Conservation (phyloP, 352 stramenopile species). For the Phytophthora melonis region DNA sequence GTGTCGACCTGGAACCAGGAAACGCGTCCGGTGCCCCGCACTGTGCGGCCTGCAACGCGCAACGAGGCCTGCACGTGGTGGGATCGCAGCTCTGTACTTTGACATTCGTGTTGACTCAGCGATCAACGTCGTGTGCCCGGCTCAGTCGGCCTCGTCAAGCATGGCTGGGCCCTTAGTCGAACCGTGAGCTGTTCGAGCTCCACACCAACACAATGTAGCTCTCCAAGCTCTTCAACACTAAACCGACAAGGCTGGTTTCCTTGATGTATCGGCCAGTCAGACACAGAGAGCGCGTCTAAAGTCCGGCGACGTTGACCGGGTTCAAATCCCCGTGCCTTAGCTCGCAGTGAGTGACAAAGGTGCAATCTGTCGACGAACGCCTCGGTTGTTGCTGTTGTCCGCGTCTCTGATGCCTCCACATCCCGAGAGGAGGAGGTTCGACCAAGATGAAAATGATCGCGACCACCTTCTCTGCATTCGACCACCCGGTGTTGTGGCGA, state of each 20-base stretch:
- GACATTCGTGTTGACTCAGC: slow-evolving; percentile 4
- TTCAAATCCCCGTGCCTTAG: slow-evolving; percentile 6
- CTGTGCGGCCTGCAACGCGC: slow-evolving; percentile 2
- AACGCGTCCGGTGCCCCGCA: slow-evolving; percentile 8
- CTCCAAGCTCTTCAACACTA: background rate
- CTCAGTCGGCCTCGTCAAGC: slow-evolving; percentile 3
- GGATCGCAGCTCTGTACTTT: slow-evolving; percentile 4
- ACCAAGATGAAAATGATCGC: slow-evolving; percentile 37
- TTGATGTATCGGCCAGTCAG: slow-evolving; percentile 6
- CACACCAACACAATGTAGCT: background rate
- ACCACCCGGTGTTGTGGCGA: slow-evolving; percentile 14
- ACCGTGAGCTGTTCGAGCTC: background rate
- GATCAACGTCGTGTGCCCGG: slow-evolving; percentile 1
- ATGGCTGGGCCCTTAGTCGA: background rate
- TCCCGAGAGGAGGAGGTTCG: slow-evolving; percentile 18
- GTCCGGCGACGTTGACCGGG: background rate
- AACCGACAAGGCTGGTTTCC: slow-evolving; percentile 1
- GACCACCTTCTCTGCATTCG: slow-evolving; percentile 20
- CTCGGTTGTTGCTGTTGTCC: background rate
- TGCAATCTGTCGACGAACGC: slow-evolving; percentile 14
- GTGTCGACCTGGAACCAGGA: slow-evolving; percentile 22
- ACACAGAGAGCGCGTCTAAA: background rate
- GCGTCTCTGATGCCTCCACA: slow-evolving; percentile 5
- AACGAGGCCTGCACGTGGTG: slow-evolving; percentile 4
- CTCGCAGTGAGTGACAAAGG: slow-evolving; percentile 16